phyloP scores from a whole-genome alignment of 1,284 basidiomycete species.

The Sporisorium iseilematis-ciliati region DNA sequence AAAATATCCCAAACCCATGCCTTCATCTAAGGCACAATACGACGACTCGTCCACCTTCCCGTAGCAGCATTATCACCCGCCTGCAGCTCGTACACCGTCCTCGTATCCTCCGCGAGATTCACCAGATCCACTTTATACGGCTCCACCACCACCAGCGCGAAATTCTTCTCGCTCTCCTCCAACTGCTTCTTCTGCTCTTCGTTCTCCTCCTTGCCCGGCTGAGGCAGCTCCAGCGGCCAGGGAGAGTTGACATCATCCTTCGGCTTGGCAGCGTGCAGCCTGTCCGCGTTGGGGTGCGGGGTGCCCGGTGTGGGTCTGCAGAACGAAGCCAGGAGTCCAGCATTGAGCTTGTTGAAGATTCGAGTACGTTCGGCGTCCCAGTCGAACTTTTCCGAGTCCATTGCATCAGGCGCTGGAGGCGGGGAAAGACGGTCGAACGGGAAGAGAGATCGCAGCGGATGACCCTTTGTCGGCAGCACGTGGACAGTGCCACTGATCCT shows the following conservation, averaged over 20 bases:
- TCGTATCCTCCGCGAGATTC: slow-evolving; percentile 59
- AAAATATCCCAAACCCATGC: neutral
- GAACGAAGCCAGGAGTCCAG: slow-evolving; percentile 69
- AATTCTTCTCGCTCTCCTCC: slow-evolving; percentile 61
- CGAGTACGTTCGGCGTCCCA: slow-evolving; percentile 69
- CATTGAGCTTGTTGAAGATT: slow-evolving; percentile 69
- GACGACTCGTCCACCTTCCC: slow-evolving; percentile 59
- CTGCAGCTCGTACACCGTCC: slow-evolving; percentile 59
- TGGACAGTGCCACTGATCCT: slow-evolving; percentile 68
- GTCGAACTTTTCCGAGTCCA: slow-evolving; percentile 56
- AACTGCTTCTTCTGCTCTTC: slow-evolving; percentile 62
- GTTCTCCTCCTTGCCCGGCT: slow-evolving; percentile 62
- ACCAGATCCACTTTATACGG: slow-evolving; percentile 69
- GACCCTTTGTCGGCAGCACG: slow-evolving; percentile 59
- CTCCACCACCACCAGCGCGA: slow-evolving; percentile 68
- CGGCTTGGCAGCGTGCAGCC: slow-evolving; percentile 18
- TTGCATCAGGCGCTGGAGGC: slow-evolving; percentile 28
- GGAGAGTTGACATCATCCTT: slow-evolving; percentile 48
- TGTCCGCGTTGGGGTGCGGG: slow-evolving; percentile 47
- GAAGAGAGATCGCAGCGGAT: slow-evolving; percentile 48
- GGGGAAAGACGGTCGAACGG: slow-evolving; percentile 49
- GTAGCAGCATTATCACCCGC: slow-evolving; percentile 34
- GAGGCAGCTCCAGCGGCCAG: slow-evolving; percentile 61
- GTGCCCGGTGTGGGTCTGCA: slow-evolving; percentile 69
- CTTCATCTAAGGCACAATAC: slow-evolving; percentile 61